Evolutionary conservation across 2,329 filamentous ascomycete species (phyloP).

Genomic region (Aschersonia sp.): DNA sequence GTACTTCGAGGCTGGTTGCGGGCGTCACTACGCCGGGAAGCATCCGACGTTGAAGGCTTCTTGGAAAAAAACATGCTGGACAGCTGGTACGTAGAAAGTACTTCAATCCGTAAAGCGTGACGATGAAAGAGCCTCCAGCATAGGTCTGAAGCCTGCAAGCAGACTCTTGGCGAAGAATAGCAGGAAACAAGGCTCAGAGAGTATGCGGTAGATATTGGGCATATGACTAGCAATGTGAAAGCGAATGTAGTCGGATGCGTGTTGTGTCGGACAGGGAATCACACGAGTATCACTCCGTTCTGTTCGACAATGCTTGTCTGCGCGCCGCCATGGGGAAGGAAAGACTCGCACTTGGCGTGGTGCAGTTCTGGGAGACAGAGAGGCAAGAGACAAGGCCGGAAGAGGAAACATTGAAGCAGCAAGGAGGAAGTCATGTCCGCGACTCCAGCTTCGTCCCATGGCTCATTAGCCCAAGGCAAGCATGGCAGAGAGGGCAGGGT

Average conservation of each 20-base stretch:
- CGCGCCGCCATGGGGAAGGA: not conserved
- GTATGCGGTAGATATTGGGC: too few species aligned
- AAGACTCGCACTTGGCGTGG: conserved; percentile 2
- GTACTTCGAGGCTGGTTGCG: conserved; percentile 4
- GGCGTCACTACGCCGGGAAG: conserved; percentile 2
- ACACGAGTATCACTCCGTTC: too few species aligned
- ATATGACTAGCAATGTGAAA: too few species aligned
- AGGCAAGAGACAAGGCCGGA: not conserved
- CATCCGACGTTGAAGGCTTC: conserved; percentile 5
- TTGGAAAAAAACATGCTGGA: conserved; percentile 10
- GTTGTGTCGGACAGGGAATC: too few species aligned
- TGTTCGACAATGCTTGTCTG: not conserved
- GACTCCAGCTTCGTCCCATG: too few species aligned
- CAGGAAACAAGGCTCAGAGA: too few species aligned
- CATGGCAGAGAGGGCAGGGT: not conserved
- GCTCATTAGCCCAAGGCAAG: not conserved
- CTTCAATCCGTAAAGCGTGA: not conserved
- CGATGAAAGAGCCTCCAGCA: not conserved
- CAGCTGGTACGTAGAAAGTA: conserved; percentile 4
- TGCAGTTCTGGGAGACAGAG: conserved; percentile 2
- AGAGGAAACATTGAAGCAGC: not conserved
- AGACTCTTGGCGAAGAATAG: too few species aligned
- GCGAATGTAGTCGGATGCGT: too few species aligned
- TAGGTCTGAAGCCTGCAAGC: too few species aligned
- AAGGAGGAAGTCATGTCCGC: too few species aligned